Evolutionary conservation across 2,329 filamentous ascomycete genomes (phyloP).

Genomic region (Microcera coccophila): DNA sequence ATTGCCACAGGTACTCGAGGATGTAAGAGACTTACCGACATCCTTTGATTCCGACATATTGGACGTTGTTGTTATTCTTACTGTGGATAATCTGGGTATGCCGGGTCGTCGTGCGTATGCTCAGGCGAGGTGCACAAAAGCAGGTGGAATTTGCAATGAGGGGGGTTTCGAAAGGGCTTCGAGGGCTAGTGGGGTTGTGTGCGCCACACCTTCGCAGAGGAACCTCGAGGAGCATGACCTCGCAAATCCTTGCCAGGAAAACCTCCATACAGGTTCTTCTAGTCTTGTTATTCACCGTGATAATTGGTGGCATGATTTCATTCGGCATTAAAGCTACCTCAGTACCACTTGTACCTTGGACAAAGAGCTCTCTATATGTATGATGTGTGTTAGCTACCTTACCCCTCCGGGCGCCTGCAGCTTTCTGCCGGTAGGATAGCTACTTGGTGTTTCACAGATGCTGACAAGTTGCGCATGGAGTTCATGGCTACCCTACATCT

Average conservation of each 20-base stretch:
- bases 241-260: not conserved
- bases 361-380: slow-evolving; percentile 28
- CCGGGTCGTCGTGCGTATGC: slow-evolving; percentile 10
- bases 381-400: no score
- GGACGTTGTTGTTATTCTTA: slow-evolving; percentile 26
- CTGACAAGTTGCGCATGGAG: no score
- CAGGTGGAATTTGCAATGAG: slow-evolving; percentile 25
- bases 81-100: slow-evolving; percentile 17
- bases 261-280: no score
- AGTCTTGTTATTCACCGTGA: no score
- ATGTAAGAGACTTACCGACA: slow-evolving; percentile 38
- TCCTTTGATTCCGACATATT: slow-evolving; percentile 47
- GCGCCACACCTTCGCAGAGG: slow-evolving; percentile 7
- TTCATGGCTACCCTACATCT: no score
- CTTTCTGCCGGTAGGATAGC: no score
- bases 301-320: no score
- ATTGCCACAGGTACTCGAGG: no score
- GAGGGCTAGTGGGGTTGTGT: slow-evolving; percentile 13
- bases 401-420: no score
- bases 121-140: slow-evolving; percentile 18
- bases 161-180: slow-evolving; percentile 23
- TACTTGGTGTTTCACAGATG: no score
- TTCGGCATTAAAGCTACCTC: no score
- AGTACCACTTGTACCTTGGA: no score
- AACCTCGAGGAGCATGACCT: slow-evolving; percentile 4